Base-by-base conservation (phyloP, 257 asterid species). In the Cordia subcordata region DNA sequence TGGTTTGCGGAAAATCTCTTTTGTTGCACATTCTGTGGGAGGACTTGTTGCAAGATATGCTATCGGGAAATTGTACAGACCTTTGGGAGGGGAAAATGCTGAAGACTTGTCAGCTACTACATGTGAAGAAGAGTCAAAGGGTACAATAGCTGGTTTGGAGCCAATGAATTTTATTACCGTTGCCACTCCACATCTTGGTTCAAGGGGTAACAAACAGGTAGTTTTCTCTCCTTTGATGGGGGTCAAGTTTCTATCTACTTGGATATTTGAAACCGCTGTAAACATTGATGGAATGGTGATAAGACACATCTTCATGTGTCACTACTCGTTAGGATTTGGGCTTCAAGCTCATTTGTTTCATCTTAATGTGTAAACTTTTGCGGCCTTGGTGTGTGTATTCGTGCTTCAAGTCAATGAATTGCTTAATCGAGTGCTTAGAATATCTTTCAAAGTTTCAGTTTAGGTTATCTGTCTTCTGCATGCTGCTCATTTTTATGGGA, bases 151-250 rank as follows among this genome's bases (percentile, higher is more conserved):
- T 63, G 86, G 82, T 61, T 85, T 93, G 62, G 88, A 83, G 63
- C 96, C 97, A 13, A 53, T 93, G 17, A 93, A 87, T 80, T 89
- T 93, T 57, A 72, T 89, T 49, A 89, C 95, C 17, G 95, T 84
- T 65, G 99, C 99, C 62, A 85, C 95, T 71, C 99, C 99, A 62
- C 99, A 93, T 82, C 96, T 93, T 71, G 99, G 97, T 71, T 93
- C 99, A 22, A 82, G 96, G 81, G 99, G 99, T 54, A 79, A 93
- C 73, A 85, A 83, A 81, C 99, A 93, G 96, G 99, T 93, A 73
- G 42, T 23, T 49, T 33, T 23, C 45, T 21, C 46, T 37, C 60
- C 40, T 42, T 39, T 18, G 33, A n/a, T 22, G 16, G 39, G 4
- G 27, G n/a, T 61, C 35, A 49, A 8, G 35, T 27, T 27, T 1